Conservation (phyloP, 768 basidiomycete genomes). For the Boletus rubroflammeus region DNA sequence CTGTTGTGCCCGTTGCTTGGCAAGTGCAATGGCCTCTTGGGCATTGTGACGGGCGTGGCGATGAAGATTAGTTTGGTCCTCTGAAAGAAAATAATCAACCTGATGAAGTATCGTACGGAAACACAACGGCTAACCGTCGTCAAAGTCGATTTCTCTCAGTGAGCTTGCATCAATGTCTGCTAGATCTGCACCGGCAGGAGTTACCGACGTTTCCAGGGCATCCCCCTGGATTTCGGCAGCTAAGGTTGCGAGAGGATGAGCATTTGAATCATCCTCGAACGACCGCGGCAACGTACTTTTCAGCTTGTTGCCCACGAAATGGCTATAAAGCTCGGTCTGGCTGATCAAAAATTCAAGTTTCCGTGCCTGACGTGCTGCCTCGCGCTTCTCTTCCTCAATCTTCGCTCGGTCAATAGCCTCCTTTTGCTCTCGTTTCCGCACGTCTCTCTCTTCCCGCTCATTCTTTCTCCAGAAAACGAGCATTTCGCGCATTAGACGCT, state of each 20-base stretch:
- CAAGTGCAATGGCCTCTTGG: conserved; percentile 79
- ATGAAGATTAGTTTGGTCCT: conserved; percentile 83
- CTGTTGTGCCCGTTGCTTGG: conserved; percentile 72
- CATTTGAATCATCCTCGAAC: conserved; percentile 13
- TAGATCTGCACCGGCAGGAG: conserved; percentile 57
- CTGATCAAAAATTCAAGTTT: conserved; percentile 98
- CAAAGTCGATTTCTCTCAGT: conserved; percentile 82
- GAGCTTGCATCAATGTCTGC: conserved; percentile 48
- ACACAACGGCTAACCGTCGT: conserved; percentile 63
- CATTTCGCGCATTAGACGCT: conserved; percentile 92
- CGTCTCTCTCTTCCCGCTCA: conserved; percentile 92
- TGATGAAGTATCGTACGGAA: not conserved
- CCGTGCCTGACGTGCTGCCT: conserved; percentile 88
- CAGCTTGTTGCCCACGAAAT: conserved; percentile 97
- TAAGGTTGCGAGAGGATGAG: conserved; percentile 30
- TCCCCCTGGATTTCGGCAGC: conserved; percentile 76
- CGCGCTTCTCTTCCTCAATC: conserved; percentile 89
- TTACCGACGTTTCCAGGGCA: conserved; percentile 36
- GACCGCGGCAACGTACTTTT: conserved; percentile 56
- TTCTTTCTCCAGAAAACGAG: conserved; percentile 97
- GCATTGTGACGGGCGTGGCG: conserved; percentile 85
- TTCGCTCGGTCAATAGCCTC: conserved; percentile 86
- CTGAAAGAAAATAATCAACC: conserved; percentile 38
- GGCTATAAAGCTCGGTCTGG: conserved; percentile 97
- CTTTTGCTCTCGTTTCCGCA: conserved; percentile 90